Base-by-base conservation (phyloP, 176 grass and related monocot genomes). In the Ensete glaucum region DNA sequence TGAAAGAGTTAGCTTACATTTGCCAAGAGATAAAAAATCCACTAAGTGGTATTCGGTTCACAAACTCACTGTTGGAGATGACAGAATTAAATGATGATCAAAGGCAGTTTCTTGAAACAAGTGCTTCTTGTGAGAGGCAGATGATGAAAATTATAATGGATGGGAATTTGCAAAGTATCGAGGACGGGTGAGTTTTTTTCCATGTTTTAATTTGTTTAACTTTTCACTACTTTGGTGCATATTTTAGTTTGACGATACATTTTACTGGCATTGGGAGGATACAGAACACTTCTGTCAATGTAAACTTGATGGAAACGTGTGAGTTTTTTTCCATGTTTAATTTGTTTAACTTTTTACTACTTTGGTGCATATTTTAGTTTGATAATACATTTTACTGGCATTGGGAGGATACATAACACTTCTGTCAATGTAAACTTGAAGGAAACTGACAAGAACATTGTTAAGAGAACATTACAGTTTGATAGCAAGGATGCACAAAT, bases 21-120 rank as follows among this genome's bases (percentile, higher is more conserved):
- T 91, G 82, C 75, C 95, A 99, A 88, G 95, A 99, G 84, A 94
- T 99, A 66, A 99, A 99, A 62, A 99, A 99, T 64, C 95, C 95
- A 53, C 85, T 99, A 69, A 91, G 78, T 55, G 95, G 95, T 63
- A 99, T 99, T 52, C 85, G 50, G 75, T 99, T 99, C 82, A 94
- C 88, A 69, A 94, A 87, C 74, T 89, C 90, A 64, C 74, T 99
- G 49, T 82, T 94, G 83, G 88, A 94, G 69, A 87, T 82, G 90
- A 89, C 90, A 65, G 76, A 91, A 82, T 85, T 99, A 82, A 91
- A 81, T 75, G 88, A 94, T 82, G 90, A 94, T 67, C 95, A 94
- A 83, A 91, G 87, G 84, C 95, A 94, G 81, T 94, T 99, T 77
- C 80, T 99, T 73, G 95, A 94, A 85, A 99, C 95, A 52, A 87